These are phyloP conservation scores for Neurospora africana DNA, from an alignment of 495 filamentous ascomycete species.

Conservation along the genomic window DNA sequence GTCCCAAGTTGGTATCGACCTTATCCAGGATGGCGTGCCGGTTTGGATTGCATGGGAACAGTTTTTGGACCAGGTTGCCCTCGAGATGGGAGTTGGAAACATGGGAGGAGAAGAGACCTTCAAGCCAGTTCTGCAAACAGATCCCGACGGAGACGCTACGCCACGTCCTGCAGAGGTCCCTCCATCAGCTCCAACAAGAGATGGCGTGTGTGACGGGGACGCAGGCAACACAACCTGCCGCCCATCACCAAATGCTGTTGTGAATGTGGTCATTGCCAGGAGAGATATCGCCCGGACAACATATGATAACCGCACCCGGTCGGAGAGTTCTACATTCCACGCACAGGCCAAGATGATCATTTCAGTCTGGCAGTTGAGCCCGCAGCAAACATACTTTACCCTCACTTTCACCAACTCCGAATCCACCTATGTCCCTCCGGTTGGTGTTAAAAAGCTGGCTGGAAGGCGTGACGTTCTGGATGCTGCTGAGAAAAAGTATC, in stretches of 20 bases:
- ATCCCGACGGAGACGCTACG: slow-evolving; percentile 9
- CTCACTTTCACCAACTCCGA: slow-evolving; percentile 51
- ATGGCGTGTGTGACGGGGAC: slow-evolving; percentile 6
- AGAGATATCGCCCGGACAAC: slow-evolving; percentile 19
- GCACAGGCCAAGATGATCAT: slow-evolving; percentile 56
- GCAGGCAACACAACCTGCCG: slow-evolving; percentile 12
- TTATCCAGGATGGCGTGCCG: slow-evolving; percentile 45
- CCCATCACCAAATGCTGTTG: slow-evolving; percentile 35
- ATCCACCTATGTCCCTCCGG: slow-evolving; percentile 14
- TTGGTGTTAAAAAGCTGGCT: slow-evolving; percentile 14
- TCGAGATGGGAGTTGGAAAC: slow-evolving; percentile 31
- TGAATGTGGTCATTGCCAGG: slow-evolving; percentile 46
- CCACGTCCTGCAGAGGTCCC: background rate
- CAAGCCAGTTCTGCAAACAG: background rate
- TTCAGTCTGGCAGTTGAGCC: slow-evolving; percentile 50
- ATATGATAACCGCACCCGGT: slow-evolving; percentile 12
- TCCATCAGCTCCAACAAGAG: background rate
- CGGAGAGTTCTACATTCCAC: slow-evolving; percentile 28
- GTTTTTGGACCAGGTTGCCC: slow-evolving; percentile 41
- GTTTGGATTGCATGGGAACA: slow-evolving; percentile 46
- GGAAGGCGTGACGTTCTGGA: slow-evolving; percentile 24
- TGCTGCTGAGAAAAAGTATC: slow-evolving; percentile 23
- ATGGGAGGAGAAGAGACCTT: background rate
- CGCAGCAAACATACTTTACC: slow-evolving; percentile 48
- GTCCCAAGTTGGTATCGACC: slow-evolving; percentile 50